Evolutionary conservation across 306 rosid species (phyloP).

Genomic region (Castanea sativa): DNA sequence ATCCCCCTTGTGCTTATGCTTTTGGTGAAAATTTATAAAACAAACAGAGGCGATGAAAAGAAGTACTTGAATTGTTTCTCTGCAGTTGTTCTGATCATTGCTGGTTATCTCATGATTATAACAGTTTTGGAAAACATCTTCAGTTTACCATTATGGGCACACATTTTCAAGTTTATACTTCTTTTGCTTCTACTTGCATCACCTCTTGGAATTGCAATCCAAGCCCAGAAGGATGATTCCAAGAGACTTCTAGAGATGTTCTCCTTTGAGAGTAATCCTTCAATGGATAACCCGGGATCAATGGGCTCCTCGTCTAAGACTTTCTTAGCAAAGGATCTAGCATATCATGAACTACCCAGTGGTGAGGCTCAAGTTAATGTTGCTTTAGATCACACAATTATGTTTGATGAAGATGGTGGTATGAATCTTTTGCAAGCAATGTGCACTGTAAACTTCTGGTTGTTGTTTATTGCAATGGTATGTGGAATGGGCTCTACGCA

Average conservation of each 20-base stretch:
- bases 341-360: conserved; percentile 49
- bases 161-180: conserved; percentile 28
- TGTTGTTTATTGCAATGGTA: conserved; percentile 68
- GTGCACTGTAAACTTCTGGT: conserved; percentile 65
- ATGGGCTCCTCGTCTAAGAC: too few species aligned
- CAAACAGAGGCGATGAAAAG: conserved; percentile 35
- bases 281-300: too few species aligned
- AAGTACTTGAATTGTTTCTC: conserved; percentile 64
- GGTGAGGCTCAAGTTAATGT: conserved; percentile 29
- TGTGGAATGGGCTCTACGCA: conserved; percentile 88
- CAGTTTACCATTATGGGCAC: conserved; percentile 48
- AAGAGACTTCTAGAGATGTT: conserved; percentile 3
- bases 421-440: conserved; percentile 58
- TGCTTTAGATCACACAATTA: conserved; percentile 17
- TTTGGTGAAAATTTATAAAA: conserved; percentile 57
- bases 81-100: conserved; percentile 50
- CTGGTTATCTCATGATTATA: conserved; percentile 58
- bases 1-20: conserved; percentile 52
- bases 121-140: conserved; percentile 52
- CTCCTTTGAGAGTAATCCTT: conserved; percentile 2
- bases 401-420: conserved; percentile 39
- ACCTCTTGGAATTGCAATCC: conserved; percentile 62
- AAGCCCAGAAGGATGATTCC: conserved; percentile 38
- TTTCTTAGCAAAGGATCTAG: conserved; percentile 20
- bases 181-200: conserved; percentile 54